phyloP scores from a whole-genome alignment of 306 rosid genomes.

The Castanea crenata region DNA sequence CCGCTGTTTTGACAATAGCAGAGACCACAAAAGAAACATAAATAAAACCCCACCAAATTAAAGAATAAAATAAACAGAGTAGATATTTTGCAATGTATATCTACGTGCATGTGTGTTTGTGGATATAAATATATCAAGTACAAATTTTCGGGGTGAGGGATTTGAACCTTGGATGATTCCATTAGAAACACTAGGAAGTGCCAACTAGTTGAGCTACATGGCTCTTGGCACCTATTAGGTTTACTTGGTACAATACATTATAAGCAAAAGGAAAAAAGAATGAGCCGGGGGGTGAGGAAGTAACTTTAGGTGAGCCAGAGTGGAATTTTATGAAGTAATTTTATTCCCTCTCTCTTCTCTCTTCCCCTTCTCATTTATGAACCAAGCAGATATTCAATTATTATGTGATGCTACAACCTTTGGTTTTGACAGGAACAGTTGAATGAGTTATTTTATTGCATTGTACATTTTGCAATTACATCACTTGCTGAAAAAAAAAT shows the following conservation, averaged over 20 bases:
- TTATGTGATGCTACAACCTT: not conserved
- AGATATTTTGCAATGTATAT: too few species aligned
- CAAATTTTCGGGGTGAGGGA: too few species aligned
- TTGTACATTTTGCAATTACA: not conserved
- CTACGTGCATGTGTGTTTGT: too few species aligned
- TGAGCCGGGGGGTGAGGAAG: not conserved
- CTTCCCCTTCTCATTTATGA: not conserved
- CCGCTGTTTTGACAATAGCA: slow-evolving; percentile 60
- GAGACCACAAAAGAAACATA: slow-evolving; percentile 12
- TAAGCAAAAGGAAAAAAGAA: not conserved
- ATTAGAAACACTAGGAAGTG: too few species aligned
- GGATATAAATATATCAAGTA: too few species aligned
- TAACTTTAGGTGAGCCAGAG: not conserved
- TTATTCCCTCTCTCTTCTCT: not conserved
- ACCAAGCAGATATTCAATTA: not conserved
- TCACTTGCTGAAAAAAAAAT: slow-evolving; percentile 2
- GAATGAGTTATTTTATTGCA: not conserved
- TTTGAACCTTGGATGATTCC: too few species aligned
- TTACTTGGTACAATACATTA: not conserved
- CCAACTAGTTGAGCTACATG: too few species aligned
- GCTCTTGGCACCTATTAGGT: not conserved
- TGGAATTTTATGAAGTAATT: not conserved
- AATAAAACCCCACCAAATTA: slow-evolving; percentile 10
- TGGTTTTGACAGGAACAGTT: not conserved
- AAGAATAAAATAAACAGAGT: not conserved